phyloP scores from a whole-genome alignment of 2,329 filamentous ascomycete species.

The Fusarium sp. region DNA sequence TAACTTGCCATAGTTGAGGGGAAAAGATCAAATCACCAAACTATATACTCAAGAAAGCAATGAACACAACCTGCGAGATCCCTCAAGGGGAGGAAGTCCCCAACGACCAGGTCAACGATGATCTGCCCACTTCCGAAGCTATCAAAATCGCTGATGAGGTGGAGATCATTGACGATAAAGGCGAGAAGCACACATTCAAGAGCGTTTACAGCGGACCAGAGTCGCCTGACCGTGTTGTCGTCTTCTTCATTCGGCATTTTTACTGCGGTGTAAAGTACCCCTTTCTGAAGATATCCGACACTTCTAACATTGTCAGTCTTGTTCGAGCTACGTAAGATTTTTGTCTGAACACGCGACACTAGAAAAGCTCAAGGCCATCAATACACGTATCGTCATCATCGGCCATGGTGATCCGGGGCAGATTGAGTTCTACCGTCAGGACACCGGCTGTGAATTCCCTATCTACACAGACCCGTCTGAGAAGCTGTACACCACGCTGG shows the following conservation, averaged over 20 bases:
- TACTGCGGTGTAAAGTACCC: constrained; percentile 16
- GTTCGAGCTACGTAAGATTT: constrained; percentile 20
- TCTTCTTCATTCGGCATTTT: constrained; percentile 36
- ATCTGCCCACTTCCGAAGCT: background rate
- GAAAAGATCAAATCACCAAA: background rate
- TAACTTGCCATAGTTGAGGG: background rate
- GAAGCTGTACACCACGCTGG: constrained; percentile 22
- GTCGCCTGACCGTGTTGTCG: constrained; percentile 3
- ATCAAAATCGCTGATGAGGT: constrained; percentile 4
- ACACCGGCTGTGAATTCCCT: constrained; percentile 29
- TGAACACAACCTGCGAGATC: constrained; percentile 11
- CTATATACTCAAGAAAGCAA: background rate
- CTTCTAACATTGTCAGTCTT: constrained; percentile 13
- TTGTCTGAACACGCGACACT: constrained; percentile 16
- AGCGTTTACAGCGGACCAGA: constrained; percentile 23
- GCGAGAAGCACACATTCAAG: constrained; percentile 17
- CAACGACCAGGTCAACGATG: constrained; percentile 12
- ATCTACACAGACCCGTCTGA: constrained; percentile 27
- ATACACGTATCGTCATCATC: constrained; percentile 28
- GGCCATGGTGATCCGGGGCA: constrained; percentile 4
- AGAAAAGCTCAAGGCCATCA: constrained; percentile 13
- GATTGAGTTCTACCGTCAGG: constrained; percentile 26
- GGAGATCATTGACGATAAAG: constrained; percentile 21
- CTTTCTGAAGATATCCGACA: rapidly evolving
- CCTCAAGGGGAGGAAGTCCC: background rate